Evolutionary conservation across 2,329 filamentous ascomycete species (phyloP), one percentile per base, ranked within the genome.

Genomic region (Calonectria multiphialidica): DNA sequence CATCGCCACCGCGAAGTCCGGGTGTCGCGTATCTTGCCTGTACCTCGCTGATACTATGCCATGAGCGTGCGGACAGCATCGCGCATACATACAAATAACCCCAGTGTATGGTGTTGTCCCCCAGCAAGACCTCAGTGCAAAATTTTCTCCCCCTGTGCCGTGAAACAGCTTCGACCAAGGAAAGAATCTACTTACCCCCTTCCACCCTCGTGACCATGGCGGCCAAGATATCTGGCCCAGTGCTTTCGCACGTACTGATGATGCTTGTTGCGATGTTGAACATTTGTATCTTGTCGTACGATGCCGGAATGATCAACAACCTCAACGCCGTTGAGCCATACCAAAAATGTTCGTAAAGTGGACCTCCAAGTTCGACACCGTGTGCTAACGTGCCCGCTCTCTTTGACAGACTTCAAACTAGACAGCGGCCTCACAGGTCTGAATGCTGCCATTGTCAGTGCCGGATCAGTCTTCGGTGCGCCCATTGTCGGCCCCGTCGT

Each of bases 281-380:
- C 53, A 71, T 71, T 47, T 71, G 68, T 23, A 67, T 71, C 53
- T 62, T 71, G 16, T 71, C 68, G 23, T 71, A 71, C 63, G 68
- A 71, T 30, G 63, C 68, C 10, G 63, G 62, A 50, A 71, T 71
- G 68, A 71, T 71, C 50, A 71, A 71, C 53, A 71, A 71, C 35
- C 68, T 71, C n/a, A 71, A 71, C 16, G 61, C 50, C 5, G 68
- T 71, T 21, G n/a, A 66, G 44, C 63, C 68, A 6, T 67, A 67
- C 44, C n/a, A 62, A 13, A 57, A 71, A 42, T 64, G 68, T 71
- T n/a, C 9, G 44, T 47, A 21, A 6, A 25, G 68, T 55, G 7
- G 10, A 28, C 44, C 23, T 3, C 25, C 62, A 40, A 5, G 15
- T 13, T n/a, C n/a, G 30, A 23, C 15, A 30, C 15, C 40, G 16